Evolutionary conservation across 2,329 filamentous ascomycete genomes (phyloP).

Genomic region (Stenocarpella maydis): DNA sequence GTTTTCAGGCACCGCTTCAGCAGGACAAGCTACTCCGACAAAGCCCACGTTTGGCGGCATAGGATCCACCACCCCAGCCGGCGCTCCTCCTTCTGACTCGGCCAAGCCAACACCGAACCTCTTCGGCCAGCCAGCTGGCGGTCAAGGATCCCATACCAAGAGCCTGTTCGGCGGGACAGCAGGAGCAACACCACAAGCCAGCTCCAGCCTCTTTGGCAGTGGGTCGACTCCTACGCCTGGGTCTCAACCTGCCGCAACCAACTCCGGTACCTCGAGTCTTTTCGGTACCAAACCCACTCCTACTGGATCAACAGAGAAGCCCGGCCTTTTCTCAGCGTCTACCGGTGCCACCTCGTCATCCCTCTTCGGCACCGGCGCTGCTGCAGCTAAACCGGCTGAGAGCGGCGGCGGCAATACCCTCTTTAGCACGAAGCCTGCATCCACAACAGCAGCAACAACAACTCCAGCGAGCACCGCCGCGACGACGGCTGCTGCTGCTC

Average conservation of each 20-base stretch:
- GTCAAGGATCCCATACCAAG: conserved; percentile 21
- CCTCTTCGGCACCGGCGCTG: conserved; percentile 32
- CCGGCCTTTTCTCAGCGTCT: conserved; percentile 31
- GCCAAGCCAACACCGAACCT: conserved; percentile 35
- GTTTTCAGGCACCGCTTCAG: conserved; percentile 39
- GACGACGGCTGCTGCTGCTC: conserved; percentile 35
- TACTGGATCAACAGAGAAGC: conserved; percentile 34
- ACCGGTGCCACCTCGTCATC: conserved; percentile 13
- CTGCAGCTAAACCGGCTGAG: conserved; percentile 41
- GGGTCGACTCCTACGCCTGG: conserved; percentile 29
- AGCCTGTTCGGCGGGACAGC: conserved; percentile 34
- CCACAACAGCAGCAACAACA: conserved; percentile 41
- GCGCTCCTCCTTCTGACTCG: conserved; percentile 56
- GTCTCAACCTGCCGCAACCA: conserved; percentile 33
- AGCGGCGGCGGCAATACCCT: conserved; percentile 40
- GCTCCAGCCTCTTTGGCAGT: conserved; percentile 6
- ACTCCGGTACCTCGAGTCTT: conserved; percentile 9
- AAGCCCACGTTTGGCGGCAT: conserved; percentile 57
- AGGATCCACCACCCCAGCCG: conserved; percentile 63
- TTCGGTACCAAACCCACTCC: conserved; percentile 35
- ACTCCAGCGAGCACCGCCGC: conserved; percentile 40
- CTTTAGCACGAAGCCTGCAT: conserved; percentile 53
- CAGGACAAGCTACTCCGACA: conserved; percentile 50
- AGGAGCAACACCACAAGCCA: conserved; percentile 26
- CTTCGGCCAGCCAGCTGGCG: conserved; percentile 32